phyloP scores from a whole-genome alignment of 768 basidiomycete species.

The Kwoniella pini region DNA sequence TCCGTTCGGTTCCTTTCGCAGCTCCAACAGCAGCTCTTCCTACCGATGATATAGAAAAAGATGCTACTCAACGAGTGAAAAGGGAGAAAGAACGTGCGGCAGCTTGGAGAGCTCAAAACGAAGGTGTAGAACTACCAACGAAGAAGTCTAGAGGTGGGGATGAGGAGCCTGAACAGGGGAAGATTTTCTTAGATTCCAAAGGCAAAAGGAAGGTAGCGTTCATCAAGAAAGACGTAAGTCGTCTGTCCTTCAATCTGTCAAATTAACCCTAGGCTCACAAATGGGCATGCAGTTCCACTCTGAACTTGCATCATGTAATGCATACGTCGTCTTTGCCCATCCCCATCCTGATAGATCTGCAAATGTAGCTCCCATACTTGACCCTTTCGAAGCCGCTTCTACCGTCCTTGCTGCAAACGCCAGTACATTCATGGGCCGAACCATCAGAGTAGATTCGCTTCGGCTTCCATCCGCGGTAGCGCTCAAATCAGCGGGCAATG shows the following conservation, averaged over 20 bases:
- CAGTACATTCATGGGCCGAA: conserved; percentile 71
- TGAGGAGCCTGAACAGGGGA: conserved; percentile 56
- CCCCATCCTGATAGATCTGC: conserved; percentile 54
- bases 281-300: conserved; percentile 65
- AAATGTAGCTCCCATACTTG: conserved; percentile 54
- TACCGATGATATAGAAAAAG: conserved; percentile 32
- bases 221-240: conserved; percentile 69
- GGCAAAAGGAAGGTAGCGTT: conserved; percentile 94
- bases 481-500: conserved; percentile 46
- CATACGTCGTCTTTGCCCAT: conserved; percentile 89
- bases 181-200: conserved; percentile 71
- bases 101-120: conserved; percentile 54
- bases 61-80: conserved; percentile 41
- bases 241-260: neutral
- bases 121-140: conserved; percentile 58
- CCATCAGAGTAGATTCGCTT: conserved; percentile 75
- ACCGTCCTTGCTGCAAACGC: conserved; percentile 68
- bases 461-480: conserved; percentile 53
- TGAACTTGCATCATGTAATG: conserved; percentile 72
- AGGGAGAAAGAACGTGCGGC: conserved; percentile 52
- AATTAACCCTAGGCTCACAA: neutral
- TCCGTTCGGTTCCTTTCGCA: conserved; percentile 90
- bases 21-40: conserved; percentile 70
- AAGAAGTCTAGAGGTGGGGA: conserved; percentile 55
- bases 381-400: conserved; percentile 65